A percentile compares a stretch with the other conserved stretches of the same genome.
Evolutionary conservation across 352 stramenopile genomes (phyloP).

Genomic region (Globisporangium mamillatum): DNA sequence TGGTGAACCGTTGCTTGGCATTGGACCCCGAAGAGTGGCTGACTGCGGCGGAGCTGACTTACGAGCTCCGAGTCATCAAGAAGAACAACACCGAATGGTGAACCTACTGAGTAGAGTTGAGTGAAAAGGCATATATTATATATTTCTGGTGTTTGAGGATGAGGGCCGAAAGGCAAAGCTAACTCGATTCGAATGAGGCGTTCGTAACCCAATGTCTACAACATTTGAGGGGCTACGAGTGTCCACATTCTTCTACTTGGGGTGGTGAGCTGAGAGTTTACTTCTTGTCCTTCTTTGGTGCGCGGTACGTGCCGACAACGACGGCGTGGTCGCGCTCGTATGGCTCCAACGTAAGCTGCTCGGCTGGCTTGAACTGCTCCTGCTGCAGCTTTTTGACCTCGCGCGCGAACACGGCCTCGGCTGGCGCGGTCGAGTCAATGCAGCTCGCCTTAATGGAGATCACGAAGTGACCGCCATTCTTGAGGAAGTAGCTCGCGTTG

Average conservation of each 20-base stretch:
- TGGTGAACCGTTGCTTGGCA: background rate
- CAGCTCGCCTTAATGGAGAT: constrained; percentile 99
- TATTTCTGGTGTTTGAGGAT: constrained; percentile 5
- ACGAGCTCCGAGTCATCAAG: background rate
- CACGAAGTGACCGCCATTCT: constrained; percentile 99
- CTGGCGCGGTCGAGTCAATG: constrained; percentile 98
- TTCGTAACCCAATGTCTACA: background rate
- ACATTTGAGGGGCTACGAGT: background rate
- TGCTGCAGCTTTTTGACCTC: constrained; percentile 98
- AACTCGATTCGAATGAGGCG: constrained; percentile 8
- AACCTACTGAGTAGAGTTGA: background rate
- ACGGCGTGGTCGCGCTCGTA: constrained; percentile 99
- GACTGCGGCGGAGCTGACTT: background rate
- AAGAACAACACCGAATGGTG: background rate
- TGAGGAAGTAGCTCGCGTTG: constrained; percentile 99
- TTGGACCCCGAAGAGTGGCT: background rate
- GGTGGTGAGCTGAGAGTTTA: constrained; percentile 22
- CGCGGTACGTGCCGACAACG: constrained; percentile 96
- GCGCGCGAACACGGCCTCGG: constrained; percentile 97
- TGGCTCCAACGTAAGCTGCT: constrained; percentile 99
- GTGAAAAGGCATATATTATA: constrained; percentile 9
- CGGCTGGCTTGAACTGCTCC: constrained; percentile 98
- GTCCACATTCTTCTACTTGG: constrained; percentile 6
- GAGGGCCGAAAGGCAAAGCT: background rate
- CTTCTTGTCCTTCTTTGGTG: constrained; percentile 93